Evolutionary conservation across 2,329 filamentous ascomycete species (phyloP).

Genomic region (Sordariomycetes sp.): DNA sequence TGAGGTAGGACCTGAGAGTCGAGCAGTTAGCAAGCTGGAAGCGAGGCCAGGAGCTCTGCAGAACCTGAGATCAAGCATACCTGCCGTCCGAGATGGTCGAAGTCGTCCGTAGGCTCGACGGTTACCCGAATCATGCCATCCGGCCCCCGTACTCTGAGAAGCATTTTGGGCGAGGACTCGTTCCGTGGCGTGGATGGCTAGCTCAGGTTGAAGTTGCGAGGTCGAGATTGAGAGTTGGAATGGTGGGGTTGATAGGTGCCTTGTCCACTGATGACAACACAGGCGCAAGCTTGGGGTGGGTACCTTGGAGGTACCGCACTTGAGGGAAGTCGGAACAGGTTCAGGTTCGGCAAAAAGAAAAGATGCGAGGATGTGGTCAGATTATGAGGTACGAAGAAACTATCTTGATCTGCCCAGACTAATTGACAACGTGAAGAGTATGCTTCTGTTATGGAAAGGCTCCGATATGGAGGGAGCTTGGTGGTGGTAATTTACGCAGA

Average conservation of each 20-base stretch:
- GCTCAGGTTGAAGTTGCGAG: neutral
- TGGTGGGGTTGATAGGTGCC: constrained; percentile 1
- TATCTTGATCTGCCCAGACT: too few relatives aligned
- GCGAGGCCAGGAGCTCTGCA: neutral
- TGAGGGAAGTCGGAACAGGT: neutral
- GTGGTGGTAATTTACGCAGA: too few relatives aligned
- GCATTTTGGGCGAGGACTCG: constrained; percentile 37
- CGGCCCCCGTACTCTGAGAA: constrained; percentile 77
- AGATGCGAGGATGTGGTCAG: too few relatives aligned
- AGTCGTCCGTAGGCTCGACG: constrained; percentile 61
- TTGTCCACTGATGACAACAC: neutral
- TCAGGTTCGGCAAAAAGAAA: neutral
- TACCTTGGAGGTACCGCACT: neutral
- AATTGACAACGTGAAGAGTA: neutral
- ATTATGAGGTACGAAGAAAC: too few relatives aligned
- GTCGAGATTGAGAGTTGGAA: neutral
- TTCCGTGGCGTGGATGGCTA: neutral
- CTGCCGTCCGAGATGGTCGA: constrained; percentile 45
- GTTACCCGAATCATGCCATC: constrained; percentile 86
- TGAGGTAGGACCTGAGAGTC: constrained; percentile 38
- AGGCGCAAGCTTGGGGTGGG: neutral
- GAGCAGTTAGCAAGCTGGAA: neutral
- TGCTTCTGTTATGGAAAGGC: neutral
- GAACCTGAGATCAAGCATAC: constrained; percentile 18
- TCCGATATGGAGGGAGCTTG: neutral